Conservation (phyloP, 1,139 yeast species). For the Saccharomycopsis crataegensis region DNA sequence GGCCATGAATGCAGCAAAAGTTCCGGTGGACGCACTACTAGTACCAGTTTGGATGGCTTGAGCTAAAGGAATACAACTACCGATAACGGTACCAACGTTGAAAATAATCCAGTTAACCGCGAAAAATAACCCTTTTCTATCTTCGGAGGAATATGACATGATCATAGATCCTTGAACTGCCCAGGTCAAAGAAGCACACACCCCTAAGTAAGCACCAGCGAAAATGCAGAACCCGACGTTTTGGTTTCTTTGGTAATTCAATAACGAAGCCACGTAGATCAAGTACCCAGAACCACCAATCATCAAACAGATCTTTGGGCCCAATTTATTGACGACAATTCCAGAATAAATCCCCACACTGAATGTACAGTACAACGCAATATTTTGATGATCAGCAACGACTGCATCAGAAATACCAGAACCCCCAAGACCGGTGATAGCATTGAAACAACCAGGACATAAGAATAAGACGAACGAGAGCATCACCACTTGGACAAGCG, state of each 20-base stretch:
- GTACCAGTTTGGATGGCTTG: conserved; percentile 36
- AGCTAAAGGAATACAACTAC: conserved; percentile 49
- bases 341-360: conserved; percentile 56
- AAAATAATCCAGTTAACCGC: conserved; percentile 54
- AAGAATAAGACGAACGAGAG: conserved; percentile 44
- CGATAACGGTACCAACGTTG: conserved; percentile 58
- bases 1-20: conserved; percentile 50
- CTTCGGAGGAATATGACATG: conserved; percentile 52
- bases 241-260: conserved; percentile 40
- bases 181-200: conserved; percentile 53
- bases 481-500: conserved; percentile 34
- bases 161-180: conserved; percentile 55
- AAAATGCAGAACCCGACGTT: conserved; percentile 50
- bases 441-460: conserved; percentile 55
- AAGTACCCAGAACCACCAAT: conserved; percentile 54
- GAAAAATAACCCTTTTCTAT: conserved; percentile 46
- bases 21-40: conserved; percentile 42
- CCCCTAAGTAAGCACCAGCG: conserved; percentile 53
- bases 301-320: conserved; percentile 40
- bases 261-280: conserved; percentile 44
- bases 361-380: conserved; percentile 50
- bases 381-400: conserved; percentile 45
- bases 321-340: conserved; percentile 47
- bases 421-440: conserved; percentile 48
- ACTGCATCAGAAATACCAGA: conserved; percentile 34